Percentiles rank a stretch among this genome's conserved stretches.
Conservation (phyloP, 257 asterid genomes). For the Verbascum thapsus region DNA sequence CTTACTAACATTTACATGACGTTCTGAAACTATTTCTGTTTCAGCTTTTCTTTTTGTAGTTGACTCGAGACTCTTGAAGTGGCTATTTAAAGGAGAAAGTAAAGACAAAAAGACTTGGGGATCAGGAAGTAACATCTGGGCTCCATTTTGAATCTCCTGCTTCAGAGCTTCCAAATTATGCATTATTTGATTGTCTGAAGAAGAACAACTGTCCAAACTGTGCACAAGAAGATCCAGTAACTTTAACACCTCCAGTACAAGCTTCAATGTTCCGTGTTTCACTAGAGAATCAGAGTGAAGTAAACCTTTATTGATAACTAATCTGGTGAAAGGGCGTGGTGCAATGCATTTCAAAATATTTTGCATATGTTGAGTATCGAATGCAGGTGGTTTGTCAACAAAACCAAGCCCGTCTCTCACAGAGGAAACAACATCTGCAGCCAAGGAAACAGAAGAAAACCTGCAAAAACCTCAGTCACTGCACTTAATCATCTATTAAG, state of each 20-base stretch:
- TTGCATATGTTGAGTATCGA: slow-evolving; percentile 54
- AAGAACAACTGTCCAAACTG: slow-evolving; percentile 41
- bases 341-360: slow-evolving; percentile 69
- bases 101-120: slow-evolving; percentile 78
- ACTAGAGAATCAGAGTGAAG: slow-evolving; percentile 71
- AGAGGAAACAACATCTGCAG: slow-evolving; percentile 79
- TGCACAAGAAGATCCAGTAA: slow-evolving; percentile 64
- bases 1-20: slow-evolving; percentile 42
- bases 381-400: slow-evolving; percentile 46
- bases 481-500: slow-evolving; percentile 27
- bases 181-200: slow-evolving; percentile 39
- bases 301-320: slow-evolving; percentile 72
- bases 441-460: slow-evolving; percentile 75
- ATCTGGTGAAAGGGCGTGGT: slow-evolving; percentile 66
- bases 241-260: slow-evolving; percentile 69
- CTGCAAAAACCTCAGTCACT: slow-evolving; percentile 66
- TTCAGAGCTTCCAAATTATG: slow-evolving; percentile 50
- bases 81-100: slow-evolving; percentile 63
- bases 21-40: slow-evolving; percentile 40
- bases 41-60: slow-evolving; percentile 65
- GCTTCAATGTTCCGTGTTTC: slow-evolving; percentile 80
- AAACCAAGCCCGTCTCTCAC: slow-evolving; percentile 62
- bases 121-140: slow-evolving; percentile 68
- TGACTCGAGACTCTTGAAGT: slow-evolving; percentile 47
- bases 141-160: slow-evolving; percentile 62